Evolutionary conservation across 2,329 filamentous ascomycete species (phyloP).

Genomic region (Hymenoscyphus repandus): DNA sequence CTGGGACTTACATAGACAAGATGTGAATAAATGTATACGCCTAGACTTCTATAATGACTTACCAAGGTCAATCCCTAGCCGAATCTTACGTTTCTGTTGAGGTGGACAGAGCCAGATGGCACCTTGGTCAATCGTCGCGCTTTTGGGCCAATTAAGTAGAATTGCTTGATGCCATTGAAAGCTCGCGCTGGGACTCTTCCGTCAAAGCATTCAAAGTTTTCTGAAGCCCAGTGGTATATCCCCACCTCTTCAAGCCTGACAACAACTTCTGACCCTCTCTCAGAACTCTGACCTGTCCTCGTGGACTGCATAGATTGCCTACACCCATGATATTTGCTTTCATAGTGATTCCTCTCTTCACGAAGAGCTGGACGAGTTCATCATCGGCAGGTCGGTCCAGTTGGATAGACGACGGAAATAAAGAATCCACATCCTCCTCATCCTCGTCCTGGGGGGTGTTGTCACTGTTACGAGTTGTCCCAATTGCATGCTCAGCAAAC

Average conservation of each 20-base stretch:
- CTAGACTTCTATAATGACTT: no score
- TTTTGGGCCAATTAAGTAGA: no score
- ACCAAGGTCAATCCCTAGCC: no score
- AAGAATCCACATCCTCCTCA: conserved; percentile 13
- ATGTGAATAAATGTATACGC: no score
- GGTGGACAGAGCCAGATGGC: no score
- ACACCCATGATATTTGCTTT: conserved; percentile 46
- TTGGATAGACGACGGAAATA: conserved; percentile 41
- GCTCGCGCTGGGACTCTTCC: no score
- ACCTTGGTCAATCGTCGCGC: no score
- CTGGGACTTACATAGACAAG: no score
- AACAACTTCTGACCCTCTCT: conserved; percentile 36
- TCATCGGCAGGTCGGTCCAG: conserved; percentile 53
- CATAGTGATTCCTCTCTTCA: conserved; percentile 45
- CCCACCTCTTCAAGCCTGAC: conserved; percentile 23
- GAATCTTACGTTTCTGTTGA: no score
- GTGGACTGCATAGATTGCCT: conserved; percentile 40
- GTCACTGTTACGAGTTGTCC: neutral
- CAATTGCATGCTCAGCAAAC: conserved; percentile 14
- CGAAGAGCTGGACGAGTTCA: conserved; percentile 52
- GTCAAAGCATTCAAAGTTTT: conserved; percentile 7
- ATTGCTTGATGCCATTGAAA: no score
- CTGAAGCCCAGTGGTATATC: conserved; percentile 8
- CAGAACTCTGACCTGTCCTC: conserved; percentile 35
- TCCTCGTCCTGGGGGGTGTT: conserved; percentile 1